Percentiles rank a stretch among this genome's conserved stretches.
Conservation (phyloP, 768 basidiomycete species). For the Tricholoma bakamatsutake region DNA sequence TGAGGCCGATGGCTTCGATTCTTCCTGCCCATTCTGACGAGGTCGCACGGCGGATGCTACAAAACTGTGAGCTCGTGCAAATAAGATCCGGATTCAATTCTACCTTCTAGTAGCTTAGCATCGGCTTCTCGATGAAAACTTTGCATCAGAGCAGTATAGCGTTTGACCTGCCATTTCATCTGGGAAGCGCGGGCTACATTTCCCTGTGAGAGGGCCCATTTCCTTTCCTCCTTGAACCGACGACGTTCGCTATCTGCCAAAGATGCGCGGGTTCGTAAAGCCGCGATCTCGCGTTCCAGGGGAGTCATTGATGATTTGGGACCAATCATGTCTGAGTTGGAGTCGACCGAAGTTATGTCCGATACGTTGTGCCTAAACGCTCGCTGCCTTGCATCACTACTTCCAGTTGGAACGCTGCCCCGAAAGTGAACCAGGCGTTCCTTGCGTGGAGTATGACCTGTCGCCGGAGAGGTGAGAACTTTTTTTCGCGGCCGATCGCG, state of each 20-base stretch:
- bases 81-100: constrained; percentile 7
- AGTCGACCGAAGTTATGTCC: constrained; percentile 67
- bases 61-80: background rate
- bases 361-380: constrained; percentile 32
- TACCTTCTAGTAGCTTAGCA: constrained; percentile 59
- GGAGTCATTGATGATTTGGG: constrained; percentile 54
- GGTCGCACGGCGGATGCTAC: constrained; percentile 13
- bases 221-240: constrained; percentile 78
- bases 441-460: constrained; percentile 18
- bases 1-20: constrained; percentile 17
- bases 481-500: constrained; percentile 29
- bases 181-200: constrained; percentile 70
- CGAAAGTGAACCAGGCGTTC: constrained; percentile 44
- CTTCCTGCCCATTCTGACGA: constrained; percentile 17
- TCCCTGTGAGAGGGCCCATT: constrained; percentile 80
- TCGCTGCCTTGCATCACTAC: constrained; percentile 22
- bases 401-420: constrained; percentile 33
- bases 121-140: constrained; percentile 79
- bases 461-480: constrained; percentile 10
- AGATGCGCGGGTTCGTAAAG: constrained; percentile 69
- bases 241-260: constrained; percentile 80
- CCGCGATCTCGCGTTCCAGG: constrained; percentile 68
- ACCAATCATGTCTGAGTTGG: constrained; percentile 59
- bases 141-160: constrained; percentile 74
- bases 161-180: constrained; percentile 81